Base-by-base conservation (phyloP, 495 filamentous ascomycete species). In the Polyplosphaeria fusca region DNA sequence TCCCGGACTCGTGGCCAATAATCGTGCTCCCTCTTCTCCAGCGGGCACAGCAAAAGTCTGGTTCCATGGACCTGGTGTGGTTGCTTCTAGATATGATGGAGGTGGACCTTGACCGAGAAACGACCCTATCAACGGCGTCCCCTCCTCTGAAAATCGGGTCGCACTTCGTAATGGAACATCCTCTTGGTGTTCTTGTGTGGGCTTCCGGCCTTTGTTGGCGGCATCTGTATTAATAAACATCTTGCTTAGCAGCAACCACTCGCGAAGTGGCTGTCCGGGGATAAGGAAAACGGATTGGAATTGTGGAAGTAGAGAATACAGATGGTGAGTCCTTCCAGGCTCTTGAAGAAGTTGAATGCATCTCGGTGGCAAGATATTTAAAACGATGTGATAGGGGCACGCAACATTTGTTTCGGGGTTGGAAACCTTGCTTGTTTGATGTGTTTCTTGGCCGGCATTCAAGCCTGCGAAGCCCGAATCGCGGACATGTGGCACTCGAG, bases 171-270 rank as follows among this genome's bases (percentile, higher is more conserved):
- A 28, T 16, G 16, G 16, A 4, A 44, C 24, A 1, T 18, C 18
- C 1, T 40, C 35, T n/a, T 40, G 26, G 30, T 7, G 7, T 7
- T 7, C 39, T 5, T 7, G 39, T n/a, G n/a, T n/a, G 16, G 35
- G 28, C 49, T 53, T 60, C 9, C 28, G 4, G 32, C 22, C 37
- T 5, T 18, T 18, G 22, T 60, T 60, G 13, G 56, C 56, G 24
- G 49, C 49, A 1, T 42, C 43, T 3, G 48, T 60, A 22, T 60
- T 49, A 11, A 60, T 60, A 18, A 47, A 60, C 56, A 60, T 60
- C 13, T 53, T 28, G 56, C 12, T 14, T 5, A 9, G 19, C 18
- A 7, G 35, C 12, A 42, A 27, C 11, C 26, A n/a, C 19, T 27
- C 22, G 22, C 16, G 43, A 26, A 27, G 4, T 22, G 26, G 11